Evolutionary conservation across 2,329 filamentous ascomycete species (phyloP).

Genomic region (Trichoderma arundinaceum): DNA sequence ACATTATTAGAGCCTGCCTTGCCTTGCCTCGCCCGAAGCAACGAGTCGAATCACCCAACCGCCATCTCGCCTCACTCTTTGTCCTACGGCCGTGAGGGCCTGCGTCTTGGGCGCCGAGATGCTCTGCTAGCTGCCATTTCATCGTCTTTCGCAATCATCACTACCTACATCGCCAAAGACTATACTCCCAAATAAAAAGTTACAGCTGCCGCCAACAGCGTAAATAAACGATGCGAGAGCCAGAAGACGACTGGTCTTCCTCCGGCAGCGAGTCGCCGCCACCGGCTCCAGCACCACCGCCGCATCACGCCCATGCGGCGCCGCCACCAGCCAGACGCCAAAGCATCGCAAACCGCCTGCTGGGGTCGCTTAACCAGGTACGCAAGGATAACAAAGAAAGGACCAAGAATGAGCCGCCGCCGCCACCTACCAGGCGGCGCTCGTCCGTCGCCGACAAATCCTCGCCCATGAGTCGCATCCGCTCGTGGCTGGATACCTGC

Average conservation of each 20-base stretch:
- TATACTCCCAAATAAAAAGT: no score
- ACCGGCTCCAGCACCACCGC: slow-evolving; percentile 15
- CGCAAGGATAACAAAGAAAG: slow-evolving; percentile 41
- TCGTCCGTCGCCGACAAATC: slow-evolving; percentile 42
- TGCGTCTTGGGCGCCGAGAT: slow-evolving; percentile 26
- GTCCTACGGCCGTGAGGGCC: slow-evolving; percentile 26
- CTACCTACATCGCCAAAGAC: not conserved
- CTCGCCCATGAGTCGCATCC: slow-evolving; percentile 49
- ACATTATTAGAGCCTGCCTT: slow-evolving; percentile 11
- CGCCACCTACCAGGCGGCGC: slow-evolving; percentile 38
- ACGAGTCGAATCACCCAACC: not conserved
- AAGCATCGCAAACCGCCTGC: slow-evolving; percentile 50
- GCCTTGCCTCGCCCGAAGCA: not conserved
- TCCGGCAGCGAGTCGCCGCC: slow-evolving; percentile 29
- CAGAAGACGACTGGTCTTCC: slow-evolving; percentile 23
- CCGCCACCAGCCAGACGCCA: slow-evolving; percentile 45
- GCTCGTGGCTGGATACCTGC: slow-evolving; percentile 53
- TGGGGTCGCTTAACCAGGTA: slow-evolving; percentile 44
- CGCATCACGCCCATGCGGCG: slow-evolving; percentile 22
- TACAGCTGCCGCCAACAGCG: no score
- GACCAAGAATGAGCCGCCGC: slow-evolving; percentile 22
- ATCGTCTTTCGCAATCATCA: not conserved
- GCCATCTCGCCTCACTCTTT: slow-evolving; percentile 12
- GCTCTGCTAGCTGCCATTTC: not conserved
- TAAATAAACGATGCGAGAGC: slow-evolving; percentile 17